Base-by-base conservation (phyloP, 306 rosid species). In the Quillaja saponaria region DNA sequence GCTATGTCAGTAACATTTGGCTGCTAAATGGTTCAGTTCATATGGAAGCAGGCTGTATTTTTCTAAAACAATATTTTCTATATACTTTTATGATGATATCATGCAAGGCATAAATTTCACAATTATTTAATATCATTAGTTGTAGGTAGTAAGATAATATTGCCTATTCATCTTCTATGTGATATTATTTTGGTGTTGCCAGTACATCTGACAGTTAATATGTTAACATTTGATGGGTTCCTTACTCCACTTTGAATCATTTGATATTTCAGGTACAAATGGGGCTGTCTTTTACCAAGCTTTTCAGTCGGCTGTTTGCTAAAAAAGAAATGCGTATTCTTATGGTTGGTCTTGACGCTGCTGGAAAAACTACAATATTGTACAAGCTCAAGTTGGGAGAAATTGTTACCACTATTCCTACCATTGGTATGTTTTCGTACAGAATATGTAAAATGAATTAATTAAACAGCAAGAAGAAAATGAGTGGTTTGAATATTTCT, bases 311-410 rank as follows among this genome's bases (percentile, higher is more conserved):
- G 33, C 69, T 76, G 15, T 80, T 73, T 45, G 74, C 79, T 1
- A 77, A 81, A 78, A 81, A 73, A 70, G 85, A 81, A 72, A 72
- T 80, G 85, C 68, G 82, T 40, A 81, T 81, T 73, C 77, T 81
- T 14, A 77, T 81, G 85, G 85, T 81, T 47, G 85, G 85, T 76
- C 80, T 81, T 35, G 80, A 81, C 28, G 80, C 82, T 14, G 82
- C 80, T 52, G 82, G 78, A 51, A 76, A 81, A 66, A 81, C 85
- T 70, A 81, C 83, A 34, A 81, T 81, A 48, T 51, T 81, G 49
- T 81, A 81, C 60, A 81, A 81, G 61, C 86, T 81, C 61, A 77
- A 81, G 76, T 55, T 81, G 48, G 86, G 86, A 20, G 83, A 81
- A 70, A 77, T 81, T 55, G 86, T 81, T 25, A 74, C 86, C 46